These are phyloP conservation scores for Globisporangium parvum DNA, from an alignment of 352 stramenopile species.

Conservation along the genomic window DNA sequence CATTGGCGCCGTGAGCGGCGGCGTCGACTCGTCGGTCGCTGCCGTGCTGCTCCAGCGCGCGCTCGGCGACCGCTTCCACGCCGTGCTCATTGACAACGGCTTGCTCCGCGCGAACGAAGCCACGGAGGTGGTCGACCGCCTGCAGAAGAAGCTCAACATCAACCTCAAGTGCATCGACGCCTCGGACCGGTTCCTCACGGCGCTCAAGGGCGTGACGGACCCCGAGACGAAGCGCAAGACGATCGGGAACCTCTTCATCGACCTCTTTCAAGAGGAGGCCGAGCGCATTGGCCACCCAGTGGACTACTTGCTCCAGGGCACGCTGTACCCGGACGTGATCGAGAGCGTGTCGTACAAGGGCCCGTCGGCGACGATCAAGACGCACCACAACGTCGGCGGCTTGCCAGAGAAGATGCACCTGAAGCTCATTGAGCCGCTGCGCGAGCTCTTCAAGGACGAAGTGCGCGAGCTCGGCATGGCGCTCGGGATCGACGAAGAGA, in stretches of 20 bases:
- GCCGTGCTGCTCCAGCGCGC: conserved; percentile 96
- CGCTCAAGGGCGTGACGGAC: conserved; percentile 93
- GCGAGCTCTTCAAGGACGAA: conserved; percentile 99
- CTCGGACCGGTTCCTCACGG: conserved; percentile 92
- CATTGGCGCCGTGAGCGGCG: conserved; percentile 97
- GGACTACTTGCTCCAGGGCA: conserved; percentile 97
- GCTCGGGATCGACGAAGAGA: conserved; percentile 96
- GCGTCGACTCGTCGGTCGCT: conserved; percentile 98
- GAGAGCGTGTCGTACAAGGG: conserved; percentile 99
- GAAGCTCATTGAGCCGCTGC: conserved; percentile 98
- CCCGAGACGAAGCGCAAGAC: conserved; percentile 98
- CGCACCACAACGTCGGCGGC: conserved; percentile 99
- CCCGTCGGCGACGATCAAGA: conserved; percentile 98
- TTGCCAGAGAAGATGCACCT: conserved; percentile 97
- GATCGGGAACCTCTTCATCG: conserved; percentile 99
- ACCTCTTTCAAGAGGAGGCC: conserved; percentile 95
- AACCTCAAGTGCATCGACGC: conserved; percentile 98
- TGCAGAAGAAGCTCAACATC: conserved; percentile 90
- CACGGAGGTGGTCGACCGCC: conserved; percentile 83
- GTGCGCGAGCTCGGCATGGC: conserved; percentile 96
- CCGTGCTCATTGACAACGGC: conserved; percentile 99
- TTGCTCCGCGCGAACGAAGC: conserved; percentile 96
- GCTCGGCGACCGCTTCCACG: conserved; percentile 97
- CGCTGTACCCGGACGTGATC: conserved; percentile 99
- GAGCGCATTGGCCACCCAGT: conserved; percentile 75